Evolutionary conservation across 768 basidiomycete species (phyloP), one percentile per base, ranked within the genome.

Genomic region (Leccinellum luteum): DNA sequence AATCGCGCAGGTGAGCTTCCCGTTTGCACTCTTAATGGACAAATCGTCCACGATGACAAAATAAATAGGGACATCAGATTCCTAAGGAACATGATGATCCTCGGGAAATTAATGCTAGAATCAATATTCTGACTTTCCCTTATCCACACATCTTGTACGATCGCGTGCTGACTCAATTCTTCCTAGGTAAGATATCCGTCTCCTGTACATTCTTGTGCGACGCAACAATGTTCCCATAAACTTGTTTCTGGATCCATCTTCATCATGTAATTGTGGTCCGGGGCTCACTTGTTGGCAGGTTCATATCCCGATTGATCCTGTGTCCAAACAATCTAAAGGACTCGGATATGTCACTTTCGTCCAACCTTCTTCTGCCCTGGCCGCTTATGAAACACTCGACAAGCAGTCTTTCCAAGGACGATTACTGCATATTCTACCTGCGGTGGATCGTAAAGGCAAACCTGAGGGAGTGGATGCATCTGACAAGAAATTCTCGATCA

Each of bases 391-490:
- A 55, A 79, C 78, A 0, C 79, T 98, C 32, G 95, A 98, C 69
- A 85, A 85, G 56, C 86, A 80, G 35, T 85, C 92, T 0, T 94
- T 97, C 72, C 94, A 95, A 74, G 97, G 97, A 3, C 85, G 97
- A 28, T 71, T 98, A 0, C 71, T 99, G 2, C 97, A 98, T 67
- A 86, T 98, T 53, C 78, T 99, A 1, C 90, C 90, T 0, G 94
- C 92, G 1, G 84, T 92, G 2, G 85, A 92, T 64, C 76, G 85
- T 53, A 82, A 79, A 64, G 73, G 80, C 28, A 79, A 79, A 50
- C 62, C 71, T 6, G 74, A 78, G 45, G 69, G 76, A 3, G 77
- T 73, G 38, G 76, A 79, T 17, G 75, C 72, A 3, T 63, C 50
- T 1, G 74, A 71, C 48, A 82, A 80, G 56, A 79, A 76, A 60